phyloP scores from a whole-genome alignment of 352 stramenopile genomes.

The Pythium biforme region DNA sequence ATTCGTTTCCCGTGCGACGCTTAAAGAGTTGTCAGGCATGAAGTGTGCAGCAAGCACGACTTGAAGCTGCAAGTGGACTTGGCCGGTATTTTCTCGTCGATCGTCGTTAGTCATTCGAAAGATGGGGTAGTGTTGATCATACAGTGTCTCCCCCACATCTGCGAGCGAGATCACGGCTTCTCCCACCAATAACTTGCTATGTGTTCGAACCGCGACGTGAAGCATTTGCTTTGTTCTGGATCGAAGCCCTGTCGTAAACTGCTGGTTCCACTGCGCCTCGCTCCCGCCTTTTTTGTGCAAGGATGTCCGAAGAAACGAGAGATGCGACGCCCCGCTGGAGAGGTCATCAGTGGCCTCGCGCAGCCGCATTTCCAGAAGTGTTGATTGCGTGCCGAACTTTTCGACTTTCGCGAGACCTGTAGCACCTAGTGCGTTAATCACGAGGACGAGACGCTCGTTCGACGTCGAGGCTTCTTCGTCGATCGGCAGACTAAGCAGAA shows the following conservation, averaged over 20 bases:
- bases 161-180: constrained; percentile 47
- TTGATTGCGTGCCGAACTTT: constrained; percentile 81
- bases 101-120: constrained; percentile 26
- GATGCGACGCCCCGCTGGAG: constrained; percentile 18
- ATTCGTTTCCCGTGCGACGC: not conserved
- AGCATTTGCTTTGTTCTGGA: constrained; percentile 57
- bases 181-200: constrained; percentile 66
- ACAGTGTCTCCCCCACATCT: constrained; percentile 44
- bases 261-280: constrained; percentile 83
- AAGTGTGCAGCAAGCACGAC: constrained; percentile 40
- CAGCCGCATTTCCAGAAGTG: constrained; percentile 57
- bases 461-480: constrained; percentile 20
- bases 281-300: constrained; percentile 81
- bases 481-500: constrained; percentile 51
- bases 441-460: constrained; percentile 33
- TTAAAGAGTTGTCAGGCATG: not conserved
- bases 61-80: constrained; percentile 71
- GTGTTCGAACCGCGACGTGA: constrained; percentile 55
- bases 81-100: constrained; percentile 31
- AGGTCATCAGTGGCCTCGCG: constrained; percentile 18
- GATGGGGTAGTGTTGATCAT: constrained; percentile 70
- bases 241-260: constrained; percentile 55
- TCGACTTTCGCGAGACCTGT: constrained; percentile 62
- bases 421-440: constrained; percentile 61
- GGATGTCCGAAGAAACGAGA: constrained; percentile 46